These are phyloP conservation scores for Mucor sp. DNA, from an alignment of 371 early-diverging fungal genomes.

Conservation along the genomic window DNA sequence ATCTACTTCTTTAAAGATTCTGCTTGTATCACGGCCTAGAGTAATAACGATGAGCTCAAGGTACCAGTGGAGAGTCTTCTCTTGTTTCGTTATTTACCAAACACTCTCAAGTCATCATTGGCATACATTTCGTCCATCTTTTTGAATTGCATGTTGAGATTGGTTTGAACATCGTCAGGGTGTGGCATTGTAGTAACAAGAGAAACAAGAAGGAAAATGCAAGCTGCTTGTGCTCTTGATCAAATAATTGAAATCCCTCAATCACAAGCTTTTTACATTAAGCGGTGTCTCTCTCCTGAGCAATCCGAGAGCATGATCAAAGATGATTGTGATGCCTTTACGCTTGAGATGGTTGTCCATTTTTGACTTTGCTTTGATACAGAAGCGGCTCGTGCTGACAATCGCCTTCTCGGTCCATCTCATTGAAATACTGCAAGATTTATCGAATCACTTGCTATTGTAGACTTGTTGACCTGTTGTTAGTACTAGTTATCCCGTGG, in stretches of 20 bases:
- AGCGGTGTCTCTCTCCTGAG: not conserved
- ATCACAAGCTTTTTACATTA: not conserved
- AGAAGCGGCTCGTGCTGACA: too few relatives aligned
- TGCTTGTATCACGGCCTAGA: constrained; percentile 17
- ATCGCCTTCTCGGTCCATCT: too few relatives aligned
- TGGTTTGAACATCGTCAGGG: constrained; percentile 3
- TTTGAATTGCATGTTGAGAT: constrained; percentile 9
- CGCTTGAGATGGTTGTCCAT: too few relatives aligned
- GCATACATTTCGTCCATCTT: constrained; percentile 11
- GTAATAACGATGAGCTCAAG: not conserved
- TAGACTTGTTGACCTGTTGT: too few relatives aligned
- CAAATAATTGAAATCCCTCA: not conserved
- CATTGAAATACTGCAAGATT: too few relatives aligned
- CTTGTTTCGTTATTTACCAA: constrained; percentile 6
- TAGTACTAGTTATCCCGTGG: too few relatives aligned
- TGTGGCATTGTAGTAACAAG: not conserved
- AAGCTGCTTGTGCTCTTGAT: not conserved
- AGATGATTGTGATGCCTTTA: too few relatives aligned
- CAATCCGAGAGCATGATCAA: not conserved
- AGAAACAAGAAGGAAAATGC: not conserved
- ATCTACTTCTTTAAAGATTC: constrained; percentile 21
- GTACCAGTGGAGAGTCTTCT: not conserved
- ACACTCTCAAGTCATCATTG: constrained; percentile 18
- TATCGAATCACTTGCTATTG: too few relatives aligned
- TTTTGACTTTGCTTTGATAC: too few relatives aligned